phyloP scores from a whole-genome alignment of 2,329 filamentous ascomycete genomes.

The Fusarium clavum region DNA sequence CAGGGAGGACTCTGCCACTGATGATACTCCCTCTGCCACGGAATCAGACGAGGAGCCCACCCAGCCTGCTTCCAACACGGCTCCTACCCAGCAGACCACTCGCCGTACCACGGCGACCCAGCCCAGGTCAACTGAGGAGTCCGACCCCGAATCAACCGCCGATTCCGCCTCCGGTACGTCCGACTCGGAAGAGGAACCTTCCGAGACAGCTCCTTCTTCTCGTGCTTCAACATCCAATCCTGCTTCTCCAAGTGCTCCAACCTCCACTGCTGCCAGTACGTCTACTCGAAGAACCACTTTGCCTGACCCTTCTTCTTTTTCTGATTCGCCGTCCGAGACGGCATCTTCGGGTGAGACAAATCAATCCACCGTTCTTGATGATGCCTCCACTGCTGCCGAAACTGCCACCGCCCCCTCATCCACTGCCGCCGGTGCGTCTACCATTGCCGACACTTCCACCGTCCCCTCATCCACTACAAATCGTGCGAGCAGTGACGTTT shows the following conservation, averaged over 20 bases:
- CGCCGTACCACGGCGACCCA: slow-evolving; percentile 20
- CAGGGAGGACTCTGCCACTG: slow-evolving; percentile 28
- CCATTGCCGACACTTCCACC: slow-evolving; percentile 27
- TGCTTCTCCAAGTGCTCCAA: slow-evolving; percentile 41
- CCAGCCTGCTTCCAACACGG: slow-evolving; percentile 23
- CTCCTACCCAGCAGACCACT: slow-evolving; percentile 24
- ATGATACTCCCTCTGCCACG: slow-evolving; percentile 24
- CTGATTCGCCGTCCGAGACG: slow-evolving; percentile 46
- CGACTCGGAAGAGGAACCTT: slow-evolving; percentile 44
- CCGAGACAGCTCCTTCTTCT: slow-evolving; percentile 44
- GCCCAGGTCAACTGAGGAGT: slow-evolving; percentile 24
- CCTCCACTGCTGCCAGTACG: slow-evolving; percentile 50
- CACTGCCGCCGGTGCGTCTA: slow-evolving; percentile 21
- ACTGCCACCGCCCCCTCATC: slow-evolving; percentile 18
- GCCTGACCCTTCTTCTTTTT: slow-evolving; percentile 46
- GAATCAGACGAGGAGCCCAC: slow-evolving; percentile 31
- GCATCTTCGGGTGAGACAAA: slow-evolving; percentile 43
- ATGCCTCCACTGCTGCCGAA: slow-evolving; percentile 28
- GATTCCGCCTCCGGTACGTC: slow-evolving; percentile 49
- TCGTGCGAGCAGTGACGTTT: slow-evolving; percentile 12
- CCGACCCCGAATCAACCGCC: slow-evolving; percentile 34
- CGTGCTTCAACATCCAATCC: slow-evolving; percentile 47
- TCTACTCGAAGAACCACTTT: slow-evolving; percentile 46
- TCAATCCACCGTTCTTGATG: slow-evolving; percentile 34
- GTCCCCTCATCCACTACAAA: slow-evolving; percentile 18